Evolutionary conservation across 176 grass and related monocot species (phyloP).

Genomic region (Eragrostis curvula): DNA sequence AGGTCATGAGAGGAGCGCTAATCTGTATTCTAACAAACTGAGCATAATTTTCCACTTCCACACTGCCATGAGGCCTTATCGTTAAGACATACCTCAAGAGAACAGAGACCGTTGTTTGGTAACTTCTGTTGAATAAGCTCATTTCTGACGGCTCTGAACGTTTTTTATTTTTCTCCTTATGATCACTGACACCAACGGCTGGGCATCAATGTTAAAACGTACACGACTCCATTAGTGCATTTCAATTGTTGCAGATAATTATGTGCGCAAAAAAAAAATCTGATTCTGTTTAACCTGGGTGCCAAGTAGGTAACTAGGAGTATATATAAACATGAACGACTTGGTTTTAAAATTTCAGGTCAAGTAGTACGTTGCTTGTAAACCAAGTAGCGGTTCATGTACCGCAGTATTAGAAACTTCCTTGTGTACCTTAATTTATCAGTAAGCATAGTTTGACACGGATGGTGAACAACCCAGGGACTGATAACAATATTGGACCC

Average conservation of each 20-base stretch:
- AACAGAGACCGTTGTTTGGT: neutral
- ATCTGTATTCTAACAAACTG: too few relatives aligned
- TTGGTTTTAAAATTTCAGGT: slow-evolving; percentile 1
- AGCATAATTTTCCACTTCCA: too few relatives aligned
- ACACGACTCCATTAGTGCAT: neutral
- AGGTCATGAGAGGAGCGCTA: neutral
- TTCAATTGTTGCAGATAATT: neutral
- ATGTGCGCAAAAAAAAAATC: neutral
- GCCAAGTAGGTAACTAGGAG: too few relatives aligned
- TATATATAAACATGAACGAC: neutral
- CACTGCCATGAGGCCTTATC: too few relatives aligned
- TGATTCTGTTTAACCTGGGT: neutral
- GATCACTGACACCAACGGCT: neutral
- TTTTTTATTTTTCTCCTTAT: neutral
- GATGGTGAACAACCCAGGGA: neutral
- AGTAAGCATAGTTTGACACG: neutral
- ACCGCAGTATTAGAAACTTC: neutral
- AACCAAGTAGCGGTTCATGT: neutral
- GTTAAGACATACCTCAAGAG: too few relatives aligned
- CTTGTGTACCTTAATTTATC: neutral
- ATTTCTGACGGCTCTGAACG: neutral
- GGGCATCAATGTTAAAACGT: neutral
- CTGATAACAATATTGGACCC: neutral
- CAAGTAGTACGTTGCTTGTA: slow-evolving; percentile 9
- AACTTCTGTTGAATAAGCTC: neutral